Base-by-base conservation (phyloP, 768 basidiomycete species). In the Pleurotus djamor region DNA sequence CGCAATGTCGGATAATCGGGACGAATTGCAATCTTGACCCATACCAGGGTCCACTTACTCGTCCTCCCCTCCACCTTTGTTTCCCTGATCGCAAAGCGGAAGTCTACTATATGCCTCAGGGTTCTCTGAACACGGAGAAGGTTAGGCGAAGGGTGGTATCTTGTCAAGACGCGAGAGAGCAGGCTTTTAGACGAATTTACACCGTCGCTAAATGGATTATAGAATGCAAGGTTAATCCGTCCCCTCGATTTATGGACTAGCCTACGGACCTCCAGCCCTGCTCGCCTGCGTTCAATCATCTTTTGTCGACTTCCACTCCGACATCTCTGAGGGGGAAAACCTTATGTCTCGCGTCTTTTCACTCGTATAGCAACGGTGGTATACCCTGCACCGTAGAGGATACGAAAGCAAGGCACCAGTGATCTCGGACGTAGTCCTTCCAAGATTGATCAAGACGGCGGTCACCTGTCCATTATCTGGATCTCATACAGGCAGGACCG, bases 1-100 rank as follows among this genome's bases (percentile, higher is more conserved):
- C 54, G 16, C 54, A 56, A 34, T 17, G 5, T 44, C 54, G 54
- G 54, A 56, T n/a, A 56, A 56, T 56, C 54, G 54, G 54, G 54
- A 33, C 54, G 54, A 45, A 32, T 43, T 17, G 28, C 16, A 14
- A 55, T 37, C 16, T 44, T n/a, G 41, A n/a, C 54, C 28, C 28
- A 3, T 44, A 32, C 8, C 54, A 43, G 32, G 54, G 54, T 41
- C 41, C 13, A 56, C 33, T 14, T 28, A 28, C 21, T 28, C 21
- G 21, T 28, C 21, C 21, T 28, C 21, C 21, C 21, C 21, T 28
- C 10, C 16, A 16, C 43, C 16, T 28, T n/a, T 16, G 14, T n/a
- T 28, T 48, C 51, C n/a, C 34, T 54, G 35, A 54, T 52, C 50
- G 50, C 50, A 12, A n/a, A 36, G 16, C 13, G 50, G 38, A 41